Base-by-base conservation (phyloP, 2,329 filamentous ascomycete species). In the Epichloe aotearoae region DNA sequence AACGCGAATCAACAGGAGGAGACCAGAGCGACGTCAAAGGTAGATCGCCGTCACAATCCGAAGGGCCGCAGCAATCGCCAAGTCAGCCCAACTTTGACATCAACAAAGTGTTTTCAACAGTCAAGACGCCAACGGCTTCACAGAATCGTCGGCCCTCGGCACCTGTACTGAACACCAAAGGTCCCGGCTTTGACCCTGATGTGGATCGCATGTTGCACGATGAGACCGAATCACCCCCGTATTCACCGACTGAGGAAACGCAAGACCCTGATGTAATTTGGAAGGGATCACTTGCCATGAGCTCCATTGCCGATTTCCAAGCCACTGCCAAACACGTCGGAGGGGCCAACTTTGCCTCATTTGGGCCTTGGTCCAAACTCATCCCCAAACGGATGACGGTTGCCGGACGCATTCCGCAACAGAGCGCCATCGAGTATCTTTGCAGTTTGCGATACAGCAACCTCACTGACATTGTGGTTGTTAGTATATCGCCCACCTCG, bases 181-280 rank as follows among this genome's bases (percentile, higher is more conserved):
- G 82, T 1, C 77, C 83, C 1, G 84, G 80, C 15, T 80, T 86
- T 14, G 91, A 98, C 64, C 79, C 86, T 3, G 93, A 97, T 53
- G 87, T 98, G 19, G 93, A 98, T 64, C 81, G 88, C 40, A 73
- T 98, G 58, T 77, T 97, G 7, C 80, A 90, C 59, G 88, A 95
- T 53, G 82, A 83, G 30, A 86, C 86, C 45, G 79, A 85, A 14
- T 90, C 86, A 2, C 86, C 86, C 2, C 85, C 86, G 0, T 95
- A 95, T 63, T 90, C 87, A 0, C 88, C 89, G 0, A 83, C 82
- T 2, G 88, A 93, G 55, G 80, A 83, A 54, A 72, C 77, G 1
- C 61, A 66, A 6, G 80, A 91, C 56, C 83, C 85, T 0, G 79
- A 82, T 45, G 74, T 87, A 23, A 73, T 94, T 37, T 95, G 89